Conservation (phyloP, 1,139 yeast species). For the Nematodospora anomalae region DNA sequence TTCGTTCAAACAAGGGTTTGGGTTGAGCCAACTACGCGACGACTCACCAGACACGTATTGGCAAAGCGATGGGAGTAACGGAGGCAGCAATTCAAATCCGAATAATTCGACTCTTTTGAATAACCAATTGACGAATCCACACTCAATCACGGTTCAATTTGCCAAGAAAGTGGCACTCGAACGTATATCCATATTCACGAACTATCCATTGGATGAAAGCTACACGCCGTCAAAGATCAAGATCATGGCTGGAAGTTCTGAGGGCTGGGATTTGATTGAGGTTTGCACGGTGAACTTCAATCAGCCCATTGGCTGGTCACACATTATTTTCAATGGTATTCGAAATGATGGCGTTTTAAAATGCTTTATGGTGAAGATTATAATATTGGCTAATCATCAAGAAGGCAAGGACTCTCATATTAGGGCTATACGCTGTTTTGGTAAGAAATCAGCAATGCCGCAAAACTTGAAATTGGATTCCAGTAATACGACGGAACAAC, state of each 20-base stretch:
- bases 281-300: conserved; percentile 66
- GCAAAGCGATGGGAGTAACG: conserved; percentile 86
- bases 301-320: conserved; percentile 87
- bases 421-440: conserved; percentile 58
- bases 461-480: conserved; percentile 5
- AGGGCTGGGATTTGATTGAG: conserved; percentile 74
- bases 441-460: conserved; percentile 28
- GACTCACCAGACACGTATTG: conserved; percentile 77
- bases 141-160: conserved; percentile 76
- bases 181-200: conserved; percentile 68
- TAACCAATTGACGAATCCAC: conserved; percentile 69
- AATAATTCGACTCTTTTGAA: conserved; percentile 28
- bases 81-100: conserved; percentile 21
- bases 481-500: conserved; percentile 5
- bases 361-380: conserved; percentile 69
- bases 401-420: conserved; percentile 96
- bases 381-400: conserved; percentile 82
- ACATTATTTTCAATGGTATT: conserved; percentile 63
- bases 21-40: conserved; percentile 67
- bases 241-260: conserved; percentile 79
- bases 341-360: conserved; percentile 62
- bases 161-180: conserved; percentile 73
- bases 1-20: conserved; percentile 71
- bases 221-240: conserved; percentile 82
- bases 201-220: conserved; percentile 75